Evolutionary conservation across 257 asterid species (phyloP).

Genomic region (Solanum chiquidenum): DNA sequence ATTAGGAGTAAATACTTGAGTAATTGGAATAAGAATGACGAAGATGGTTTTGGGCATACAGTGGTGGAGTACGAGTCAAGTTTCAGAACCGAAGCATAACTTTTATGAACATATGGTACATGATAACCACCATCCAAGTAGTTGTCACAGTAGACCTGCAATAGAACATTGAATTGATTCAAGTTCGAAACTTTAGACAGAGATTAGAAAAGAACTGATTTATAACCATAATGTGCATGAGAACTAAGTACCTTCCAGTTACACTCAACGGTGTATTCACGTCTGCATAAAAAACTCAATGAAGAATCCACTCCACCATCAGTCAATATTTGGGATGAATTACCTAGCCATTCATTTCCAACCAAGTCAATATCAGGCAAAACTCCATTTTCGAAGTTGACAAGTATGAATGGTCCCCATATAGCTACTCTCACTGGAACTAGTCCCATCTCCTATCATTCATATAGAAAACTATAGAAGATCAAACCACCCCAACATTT

Average conservation of each 20-base stretch:
- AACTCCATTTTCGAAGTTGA: constrained; percentile 33
- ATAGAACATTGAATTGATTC: neutral
- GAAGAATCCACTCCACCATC: constrained; percentile 49
- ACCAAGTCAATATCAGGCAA: constrained; percentile 15
- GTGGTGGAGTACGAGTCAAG: constrained; percentile 58
- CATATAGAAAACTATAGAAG: constrained; percentile 6
- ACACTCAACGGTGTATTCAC: constrained; percentile 63
- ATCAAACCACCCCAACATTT: neutral
- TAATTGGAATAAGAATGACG: neutral
- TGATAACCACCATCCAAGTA: constrained; percentile 92
- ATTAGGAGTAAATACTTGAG: neutral
- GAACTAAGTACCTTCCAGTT: constrained; percentile 71
- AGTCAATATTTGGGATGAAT: constrained; percentile 43
- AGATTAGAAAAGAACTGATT: neutral
- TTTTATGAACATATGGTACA: constrained; percentile 79
- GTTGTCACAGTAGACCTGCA: constrained; percentile 91
- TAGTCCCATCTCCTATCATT: constrained; percentile 74
- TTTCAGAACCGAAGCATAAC: constrained; percentile 65
- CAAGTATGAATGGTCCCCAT: constrained; percentile 82
- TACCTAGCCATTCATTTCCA: constrained; percentile 72
- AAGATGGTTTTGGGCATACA: constrained; percentile 21
- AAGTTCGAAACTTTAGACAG: neutral
- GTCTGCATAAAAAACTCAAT: constrained; percentile 49
- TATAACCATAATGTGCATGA: neutral
- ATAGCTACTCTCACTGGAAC: constrained; percentile 44